Conservation (phyloP, 2,329 filamentous ascomycete species). For the Nigrograna mackinnonii region DNA sequence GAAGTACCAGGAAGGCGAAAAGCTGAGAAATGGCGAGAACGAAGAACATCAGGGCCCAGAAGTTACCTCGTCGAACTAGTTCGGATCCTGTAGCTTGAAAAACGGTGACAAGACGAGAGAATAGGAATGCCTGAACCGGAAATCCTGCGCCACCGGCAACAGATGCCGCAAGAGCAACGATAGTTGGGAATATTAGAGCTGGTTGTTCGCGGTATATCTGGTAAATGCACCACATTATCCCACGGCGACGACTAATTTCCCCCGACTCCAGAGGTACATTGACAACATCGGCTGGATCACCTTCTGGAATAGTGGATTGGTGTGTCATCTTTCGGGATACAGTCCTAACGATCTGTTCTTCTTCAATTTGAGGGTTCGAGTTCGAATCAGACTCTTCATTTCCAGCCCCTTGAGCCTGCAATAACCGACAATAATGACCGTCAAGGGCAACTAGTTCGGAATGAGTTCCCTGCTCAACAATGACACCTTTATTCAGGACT, state of each 20-base stretch:
- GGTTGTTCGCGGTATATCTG: slow-evolving; percentile 8
- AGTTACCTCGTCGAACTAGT: slow-evolving; percentile 6
- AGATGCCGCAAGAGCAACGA: not conserved
- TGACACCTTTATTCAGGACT: slow-evolving; percentile 78
- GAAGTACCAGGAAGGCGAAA: slow-evolving; percentile 14
- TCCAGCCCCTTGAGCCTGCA: slow-evolving; percentile 8
- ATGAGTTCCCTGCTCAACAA: slow-evolving; percentile 88
- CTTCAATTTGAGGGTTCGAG: not conserved
- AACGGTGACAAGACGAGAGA: slow-evolving; percentile 3
- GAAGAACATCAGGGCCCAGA: slow-evolving; percentile 29
- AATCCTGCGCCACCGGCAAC: slow-evolving; percentile 2
- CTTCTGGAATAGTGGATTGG: slow-evolving; percentile 4
- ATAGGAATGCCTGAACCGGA: slow-evolving; percentile 11
- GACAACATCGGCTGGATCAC: not conserved
- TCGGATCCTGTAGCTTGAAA: slow-evolving; percentile 4
- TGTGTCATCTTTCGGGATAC: slow-evolving; percentile 7
- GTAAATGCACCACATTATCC: slow-evolving; percentile 9
- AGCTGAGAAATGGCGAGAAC: slow-evolving; percentile 17
- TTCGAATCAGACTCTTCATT: not conserved
- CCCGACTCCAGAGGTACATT: slow-evolving; percentile 5
- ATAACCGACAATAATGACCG: slow-evolving; percentile 8
- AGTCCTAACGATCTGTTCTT: slow-evolving; percentile 2
- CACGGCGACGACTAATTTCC: slow-evolving; percentile 4
- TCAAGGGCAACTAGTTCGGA: slow-evolving; percentile 59
- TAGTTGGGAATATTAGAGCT: slow-evolving; percentile 3